Conservation (phyloP, 345 rosid species). For the Bruguiera parviflora region DNA sequence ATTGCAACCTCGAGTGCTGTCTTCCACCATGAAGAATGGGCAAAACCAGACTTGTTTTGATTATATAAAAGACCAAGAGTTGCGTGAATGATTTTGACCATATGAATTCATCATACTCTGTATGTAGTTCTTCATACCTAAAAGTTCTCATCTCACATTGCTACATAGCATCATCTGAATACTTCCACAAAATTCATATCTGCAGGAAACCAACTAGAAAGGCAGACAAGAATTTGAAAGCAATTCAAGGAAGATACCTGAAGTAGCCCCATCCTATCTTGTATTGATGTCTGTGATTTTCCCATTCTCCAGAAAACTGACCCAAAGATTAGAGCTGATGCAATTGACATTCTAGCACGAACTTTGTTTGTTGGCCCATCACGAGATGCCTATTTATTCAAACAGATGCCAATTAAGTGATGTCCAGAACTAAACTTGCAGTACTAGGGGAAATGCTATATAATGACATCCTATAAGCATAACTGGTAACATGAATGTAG, state of each 20-base stretch:
- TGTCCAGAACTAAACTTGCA: constrained; percentile 8
- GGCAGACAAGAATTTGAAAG: constrained; percentile 1
- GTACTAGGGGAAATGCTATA: constrained; percentile 2
- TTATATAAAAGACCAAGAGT: too few relatives aligned
- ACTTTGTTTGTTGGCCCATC: constrained; percentile 99
- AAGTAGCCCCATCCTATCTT: constrained; percentile 96
- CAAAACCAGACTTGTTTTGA: too few relatives aligned
- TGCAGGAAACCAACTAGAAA: constrained; percentile 7
- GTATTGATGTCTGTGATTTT: constrained; percentile 88
- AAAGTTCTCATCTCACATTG: too few relatives aligned
- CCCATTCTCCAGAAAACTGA: constrained; percentile 99
- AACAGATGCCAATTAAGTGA: constrained; percentile 19
- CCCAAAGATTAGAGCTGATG: constrained; percentile 96
- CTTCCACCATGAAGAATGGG: not conserved
- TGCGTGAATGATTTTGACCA: too few relatives aligned
- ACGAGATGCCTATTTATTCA: constrained; percentile 70
- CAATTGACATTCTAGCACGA: constrained; percentile 93
- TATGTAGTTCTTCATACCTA: too few relatives aligned
- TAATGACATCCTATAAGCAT: constrained; percentile 8
- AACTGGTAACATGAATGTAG: constrained; percentile 1
- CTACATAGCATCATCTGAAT: too few relatives aligned
- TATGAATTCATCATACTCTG: too few relatives aligned
- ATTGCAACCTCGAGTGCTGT: not conserved
- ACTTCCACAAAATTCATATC: not conserved
- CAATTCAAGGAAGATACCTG: constrained; percentile 51